Conservation (phyloP, 306 rosid species). For the Vigna mungo region DNA sequence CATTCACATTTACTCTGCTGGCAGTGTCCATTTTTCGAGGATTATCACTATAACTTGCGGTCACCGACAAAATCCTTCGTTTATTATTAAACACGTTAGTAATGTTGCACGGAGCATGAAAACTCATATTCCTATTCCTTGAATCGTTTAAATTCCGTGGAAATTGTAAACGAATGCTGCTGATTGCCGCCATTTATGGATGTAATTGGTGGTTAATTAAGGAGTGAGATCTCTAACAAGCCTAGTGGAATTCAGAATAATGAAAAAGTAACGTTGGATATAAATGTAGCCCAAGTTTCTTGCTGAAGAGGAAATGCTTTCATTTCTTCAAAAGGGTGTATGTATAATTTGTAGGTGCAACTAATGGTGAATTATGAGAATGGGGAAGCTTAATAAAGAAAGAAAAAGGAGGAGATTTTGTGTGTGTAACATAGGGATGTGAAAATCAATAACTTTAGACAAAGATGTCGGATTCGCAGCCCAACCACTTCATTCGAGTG, state of each 20-base stretch:
- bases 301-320: constrained; percentile 28
- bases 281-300: constrained; percentile 46
- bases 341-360: constrained; percentile 40
- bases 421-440: constrained; percentile 7
- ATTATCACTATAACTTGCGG: constrained; percentile 25
- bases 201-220: constrained; percentile 25
- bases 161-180: constrained; percentile 26
- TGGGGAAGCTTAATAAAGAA: constrained; percentile 22
- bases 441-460: neutral
- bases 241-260: constrained; percentile 20
- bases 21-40: constrained; percentile 43
- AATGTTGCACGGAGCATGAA: constrained; percentile 15
- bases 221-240: constrained; percentile 12
- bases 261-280: constrained; percentile 39
- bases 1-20: constrained; percentile 66
- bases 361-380: constrained; percentile 41
- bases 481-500: constrained; percentile 43
- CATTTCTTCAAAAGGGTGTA: too few relatives aligned
- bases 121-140: constrained; percentile 40
- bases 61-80: constrained; percentile 37
- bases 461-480: constrained; percentile 28
- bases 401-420: constrained; percentile 3
- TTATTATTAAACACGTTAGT: constrained; percentile 17
- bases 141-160: constrained; percentile 23
- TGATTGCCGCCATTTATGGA: constrained; percentile 55